phyloP scores from a whole-genome alignment of 2,329 filamentous ascomycete species.

The Aureobasidium sp. region DNA sequence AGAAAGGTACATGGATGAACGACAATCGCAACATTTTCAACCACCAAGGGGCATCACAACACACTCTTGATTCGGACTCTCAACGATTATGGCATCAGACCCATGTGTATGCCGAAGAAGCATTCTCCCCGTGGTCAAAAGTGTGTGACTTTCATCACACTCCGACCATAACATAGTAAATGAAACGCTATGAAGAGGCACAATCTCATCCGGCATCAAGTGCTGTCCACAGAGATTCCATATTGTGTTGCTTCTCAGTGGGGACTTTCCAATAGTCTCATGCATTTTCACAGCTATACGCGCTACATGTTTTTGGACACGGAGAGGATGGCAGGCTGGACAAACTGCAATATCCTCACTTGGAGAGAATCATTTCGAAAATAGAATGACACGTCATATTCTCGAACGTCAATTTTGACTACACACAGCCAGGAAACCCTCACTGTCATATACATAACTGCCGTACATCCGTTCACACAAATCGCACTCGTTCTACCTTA shows the following conservation, averaged over 20 bases:
- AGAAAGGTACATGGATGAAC: not conserved
- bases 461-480: not conserved
- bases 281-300: no score
- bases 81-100: not conserved
- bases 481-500: not conserved
- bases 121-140: not conserved
- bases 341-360: not conserved
- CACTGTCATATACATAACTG: not conserved
- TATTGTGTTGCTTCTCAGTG: no score
- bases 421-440: not conserved
- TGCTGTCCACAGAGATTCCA: no score
- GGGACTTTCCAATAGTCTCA: no score
- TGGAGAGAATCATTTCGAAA: not conserved
- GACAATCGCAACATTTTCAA: not conserved
- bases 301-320: no score
- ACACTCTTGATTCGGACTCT: not conserved
- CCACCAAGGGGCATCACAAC: not conserved
- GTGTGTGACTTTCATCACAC: no score
- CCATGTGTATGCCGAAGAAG: not conserved
- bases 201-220: no score
- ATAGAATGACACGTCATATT: no score
- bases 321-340: not conserved
- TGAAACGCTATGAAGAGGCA: no score
- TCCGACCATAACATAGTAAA: no score
- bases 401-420: not conserved